Evolutionary conservation across 208 protist genomes (phyloP).

Genomic region (Leishmania lainsoni): DNA sequence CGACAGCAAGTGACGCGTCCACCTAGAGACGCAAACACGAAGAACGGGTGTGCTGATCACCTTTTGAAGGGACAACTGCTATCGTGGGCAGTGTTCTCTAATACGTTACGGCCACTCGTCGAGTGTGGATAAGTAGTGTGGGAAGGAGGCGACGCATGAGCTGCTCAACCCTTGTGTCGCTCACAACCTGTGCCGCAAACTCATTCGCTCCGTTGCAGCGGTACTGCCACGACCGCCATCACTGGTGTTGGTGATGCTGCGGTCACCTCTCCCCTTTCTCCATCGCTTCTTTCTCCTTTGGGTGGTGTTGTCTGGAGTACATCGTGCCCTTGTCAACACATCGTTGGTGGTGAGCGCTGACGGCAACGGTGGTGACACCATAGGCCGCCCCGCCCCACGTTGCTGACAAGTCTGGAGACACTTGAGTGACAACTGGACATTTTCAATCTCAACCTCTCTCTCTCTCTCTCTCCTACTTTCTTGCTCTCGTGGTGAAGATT

Average conservation of each 20-base stretch:
- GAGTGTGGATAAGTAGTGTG: background rate
- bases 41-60: background rate
- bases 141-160: background rate
- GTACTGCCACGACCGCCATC: background rate
- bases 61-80: background rate
- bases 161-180: background rate
- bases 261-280: background rate
- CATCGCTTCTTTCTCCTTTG: background rate
- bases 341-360: background rate
- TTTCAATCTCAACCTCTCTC: background rate
- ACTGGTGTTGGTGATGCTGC: background rate
- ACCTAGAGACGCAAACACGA: background rate
- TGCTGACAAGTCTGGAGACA: background rate
- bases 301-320: background rate
- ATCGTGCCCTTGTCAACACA: background rate
- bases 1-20: constrained; percentile 8
- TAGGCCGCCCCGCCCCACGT: background rate
- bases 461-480: background rate
- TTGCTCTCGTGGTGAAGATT: background rate
- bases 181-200: background rate
- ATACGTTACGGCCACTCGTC: background rate
- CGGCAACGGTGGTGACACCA: background rate
- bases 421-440: background rate
- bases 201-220: background rate
- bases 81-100: background rate